Conservation (phyloP, 1,139 yeast species). For the Nakaseomyces glabratus region DNA sequence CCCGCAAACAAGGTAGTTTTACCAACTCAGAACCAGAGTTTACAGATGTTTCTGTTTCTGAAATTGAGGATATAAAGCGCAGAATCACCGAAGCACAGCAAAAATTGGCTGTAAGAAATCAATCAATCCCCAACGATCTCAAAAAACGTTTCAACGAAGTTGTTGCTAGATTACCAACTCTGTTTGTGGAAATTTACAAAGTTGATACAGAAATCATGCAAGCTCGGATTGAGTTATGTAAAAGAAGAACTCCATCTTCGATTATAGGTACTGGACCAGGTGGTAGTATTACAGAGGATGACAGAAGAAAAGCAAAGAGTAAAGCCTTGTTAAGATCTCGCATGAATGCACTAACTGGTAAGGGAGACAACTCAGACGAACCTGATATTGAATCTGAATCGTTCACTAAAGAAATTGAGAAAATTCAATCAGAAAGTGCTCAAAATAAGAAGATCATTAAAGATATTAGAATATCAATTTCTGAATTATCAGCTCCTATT, state of each 20-base stretch:
- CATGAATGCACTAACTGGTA: constrained; percentile 89
- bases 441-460: constrained; percentile 50
- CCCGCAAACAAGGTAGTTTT: constrained; percentile 13
- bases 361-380: constrained; percentile 33
- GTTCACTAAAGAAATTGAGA: constrained; percentile 46
- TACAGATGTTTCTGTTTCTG: constrained; percentile 54
- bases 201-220: constrained; percentile 63
- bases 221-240: constrained; percentile 55
- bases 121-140: constrained; percentile 27
- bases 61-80: constrained; percentile 33
- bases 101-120: constrained; percentile 25
- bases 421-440: constrained; percentile 47
- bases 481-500: constrained; percentile 60
- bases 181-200: constrained; percentile 51
- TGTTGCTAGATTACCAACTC: constrained; percentile 59
- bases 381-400: constrained; percentile 42
- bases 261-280: constrained; percentile 77
- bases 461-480: constrained; percentile 69
- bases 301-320: constrained; percentile 67
- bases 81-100: constrained; percentile 14
- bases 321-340: constrained; percentile 70
- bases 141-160: constrained; percentile 35
- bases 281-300: constrained; percentile 76
- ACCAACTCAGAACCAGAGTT: no score
- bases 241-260: constrained; percentile 56